phyloP scores from a whole-genome alignment of 495 filamentous ascomycete species.

The Hamigera avellanea region DNA sequence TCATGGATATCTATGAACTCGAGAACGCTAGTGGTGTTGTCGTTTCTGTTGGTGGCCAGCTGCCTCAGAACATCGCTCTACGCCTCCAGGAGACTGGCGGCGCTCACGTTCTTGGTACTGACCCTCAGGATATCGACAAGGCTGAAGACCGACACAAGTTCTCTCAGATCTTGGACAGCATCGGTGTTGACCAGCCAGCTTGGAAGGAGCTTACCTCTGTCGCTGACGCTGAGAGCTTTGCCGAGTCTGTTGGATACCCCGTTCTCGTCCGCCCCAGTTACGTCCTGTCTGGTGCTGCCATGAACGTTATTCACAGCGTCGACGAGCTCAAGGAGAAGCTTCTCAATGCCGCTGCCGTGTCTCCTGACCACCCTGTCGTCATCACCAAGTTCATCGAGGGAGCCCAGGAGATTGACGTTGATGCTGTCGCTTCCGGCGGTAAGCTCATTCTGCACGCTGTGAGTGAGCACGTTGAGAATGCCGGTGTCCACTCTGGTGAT shows the following conservation, averaged over 20 bases:
- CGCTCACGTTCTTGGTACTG: slow-evolving; percentile 86
- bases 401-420: slow-evolving; percentile 95
- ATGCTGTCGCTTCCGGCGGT: slow-evolving; percentile 82
- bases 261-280: slow-evolving; percentile 92
- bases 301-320: slow-evolving; percentile 96
- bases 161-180: slow-evolving; percentile 90
- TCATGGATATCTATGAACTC: slow-evolving; percentile 90
- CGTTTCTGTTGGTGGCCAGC: slow-evolving; percentile 96
- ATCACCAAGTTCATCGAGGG: slow-evolving; percentile 99
- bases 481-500: slow-evolving; percentile 96
- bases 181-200: slow-evolving; percentile 86
- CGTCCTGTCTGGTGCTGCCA: slow-evolving; percentile 92
- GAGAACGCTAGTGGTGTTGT: slow-evolving; percentile 85
- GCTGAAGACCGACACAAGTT: slow-evolving; percentile 99
- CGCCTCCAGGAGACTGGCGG: slow-evolving; percentile 79
- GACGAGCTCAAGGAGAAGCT: slow-evolving; percentile 85
- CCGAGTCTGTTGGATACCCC: slow-evolving; percentile 82
- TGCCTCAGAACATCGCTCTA: slow-evolving; percentile 94
- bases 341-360: slow-evolving; percentile 78
- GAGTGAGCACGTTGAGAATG: slow-evolving; percentile 94
- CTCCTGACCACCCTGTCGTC: slow-evolving; percentile 96
- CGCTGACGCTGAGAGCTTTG: slow-evolving; percentile 74
- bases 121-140: slow-evolving; percentile 96
- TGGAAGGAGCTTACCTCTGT: slow-evolving; percentile 97
- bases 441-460: slow-evolving; percentile 86